Percentiles rank a stretch among this genome's conserved stretches.
Conservation (phyloP, 345 rosid genomes). For the Camelina hispida region DNA sequence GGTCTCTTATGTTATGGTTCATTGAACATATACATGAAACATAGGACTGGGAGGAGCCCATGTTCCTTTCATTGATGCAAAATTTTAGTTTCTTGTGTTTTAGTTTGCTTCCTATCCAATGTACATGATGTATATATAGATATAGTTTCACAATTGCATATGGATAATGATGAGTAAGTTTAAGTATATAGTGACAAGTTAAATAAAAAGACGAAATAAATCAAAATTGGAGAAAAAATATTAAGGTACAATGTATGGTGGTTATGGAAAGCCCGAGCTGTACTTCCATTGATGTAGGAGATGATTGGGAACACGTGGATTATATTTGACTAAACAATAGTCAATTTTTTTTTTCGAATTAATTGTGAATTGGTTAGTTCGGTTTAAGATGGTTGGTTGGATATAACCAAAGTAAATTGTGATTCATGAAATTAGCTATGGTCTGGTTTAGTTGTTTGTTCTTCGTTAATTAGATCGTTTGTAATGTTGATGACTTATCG, state of each 20-base stretch:
- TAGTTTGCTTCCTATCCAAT: slow-evolving; percentile 40
- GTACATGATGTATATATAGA: slow-evolving; percentile 13
- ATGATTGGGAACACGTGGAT: slow-evolving; percentile 43
- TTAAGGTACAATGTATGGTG: slow-evolving; percentile 46
- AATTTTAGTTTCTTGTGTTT: slow-evolving; percentile 26
- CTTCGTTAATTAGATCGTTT: not conserved
- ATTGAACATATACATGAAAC: slow-evolving; percentile 49
- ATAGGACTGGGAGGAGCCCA: slow-evolving; percentile 40
- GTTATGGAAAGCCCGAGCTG: slow-evolving; percentile 37
- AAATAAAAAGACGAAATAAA: slow-evolving; percentile 17
- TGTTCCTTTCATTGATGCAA: slow-evolving; percentile 38
- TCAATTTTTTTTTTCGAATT: not conserved
- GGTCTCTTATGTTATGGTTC: slow-evolving; percentile 42
- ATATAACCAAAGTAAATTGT: not conserved
- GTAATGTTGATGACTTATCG: too few relatives aligned
- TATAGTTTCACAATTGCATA: slow-evolving; percentile 14
- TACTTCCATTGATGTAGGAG: slow-evolving; percentile 48
- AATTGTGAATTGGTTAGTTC: not conserved
- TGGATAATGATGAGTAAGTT: slow-evolving; percentile 30
- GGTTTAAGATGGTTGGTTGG: not conserved
- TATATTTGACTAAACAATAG: not conserved
- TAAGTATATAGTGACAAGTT: slow-evolving; percentile 33
- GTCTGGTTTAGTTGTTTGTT: not conserved
- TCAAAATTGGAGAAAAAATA: slow-evolving; percentile 9
- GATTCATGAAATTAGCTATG: not conserved